Evolutionary conservation across 352 stramenopile genomes (phyloP).

Genomic region (Globisporangium solare): DNA sequence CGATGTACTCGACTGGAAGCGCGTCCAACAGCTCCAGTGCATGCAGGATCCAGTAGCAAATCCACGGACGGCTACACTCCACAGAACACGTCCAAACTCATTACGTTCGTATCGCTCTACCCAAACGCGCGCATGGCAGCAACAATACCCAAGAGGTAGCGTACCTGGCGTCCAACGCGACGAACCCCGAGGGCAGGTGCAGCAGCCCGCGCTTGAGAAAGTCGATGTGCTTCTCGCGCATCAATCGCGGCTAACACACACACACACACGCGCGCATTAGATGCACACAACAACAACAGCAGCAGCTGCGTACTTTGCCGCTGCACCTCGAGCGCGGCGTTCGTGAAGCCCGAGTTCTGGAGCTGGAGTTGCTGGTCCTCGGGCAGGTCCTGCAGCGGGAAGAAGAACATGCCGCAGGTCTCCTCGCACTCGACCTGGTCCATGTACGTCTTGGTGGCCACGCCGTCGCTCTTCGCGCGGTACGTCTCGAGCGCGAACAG

Average conservation of each 20-base stretch:
- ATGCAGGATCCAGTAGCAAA: slow-evolving; percentile 98
- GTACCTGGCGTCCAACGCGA: slow-evolving; percentile 88
- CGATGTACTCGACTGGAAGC: slow-evolving; percentile 39
- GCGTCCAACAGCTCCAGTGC: slow-evolving; percentile 91
- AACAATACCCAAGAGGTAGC: no score
- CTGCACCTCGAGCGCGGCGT: slow-evolving; percentile 38
- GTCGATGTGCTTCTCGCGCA: slow-evolving; percentile 78
- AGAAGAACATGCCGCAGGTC: slow-evolving; percentile 91
- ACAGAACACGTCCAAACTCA: neutral
- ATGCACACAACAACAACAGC: neutral
- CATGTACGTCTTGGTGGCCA: slow-evolving; percentile 46
- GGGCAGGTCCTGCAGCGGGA: slow-evolving; percentile 75
- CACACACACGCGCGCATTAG: neutral
- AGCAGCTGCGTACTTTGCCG: no score
- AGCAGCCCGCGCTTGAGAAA: slow-evolving; percentile 77
- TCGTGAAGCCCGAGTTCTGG: slow-evolving; percentile 78
- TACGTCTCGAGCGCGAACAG: slow-evolving; percentile 35
- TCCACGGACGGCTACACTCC: slow-evolving; percentile 90
- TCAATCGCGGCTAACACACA: slow-evolving; percentile 45
- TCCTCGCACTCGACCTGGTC: slow-evolving; percentile 87
- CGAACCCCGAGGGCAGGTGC: slow-evolving; percentile 75
- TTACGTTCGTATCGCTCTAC: neutral
- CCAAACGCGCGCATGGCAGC: neutral
- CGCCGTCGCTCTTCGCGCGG: slow-evolving; percentile 46
- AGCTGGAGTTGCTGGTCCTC: slow-evolving; percentile 81